Conservation (phyloP, 805 yeast genomes). For the Starmerella etchellsii region DNA sequence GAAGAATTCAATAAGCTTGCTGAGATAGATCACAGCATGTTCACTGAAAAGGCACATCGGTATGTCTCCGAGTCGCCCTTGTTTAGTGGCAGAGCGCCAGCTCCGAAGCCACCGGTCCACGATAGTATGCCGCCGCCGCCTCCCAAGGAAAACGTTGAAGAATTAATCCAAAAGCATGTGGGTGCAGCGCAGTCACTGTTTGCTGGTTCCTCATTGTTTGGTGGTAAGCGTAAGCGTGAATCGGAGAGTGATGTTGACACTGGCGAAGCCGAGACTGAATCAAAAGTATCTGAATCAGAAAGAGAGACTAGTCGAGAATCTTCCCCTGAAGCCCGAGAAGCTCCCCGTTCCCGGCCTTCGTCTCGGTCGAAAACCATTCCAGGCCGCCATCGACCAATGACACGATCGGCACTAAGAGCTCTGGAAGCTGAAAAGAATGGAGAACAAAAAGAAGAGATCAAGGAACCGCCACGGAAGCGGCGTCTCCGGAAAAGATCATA, state of each 20-base stretch:
- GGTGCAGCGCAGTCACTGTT: slow-evolving; percentile 7
- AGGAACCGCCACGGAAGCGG: background rate
- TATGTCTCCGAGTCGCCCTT: slow-evolving; percentile 11
- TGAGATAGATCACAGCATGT: too few species aligned
- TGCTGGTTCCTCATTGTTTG: slow-evolving; percentile 12
- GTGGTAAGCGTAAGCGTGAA: slow-evolving; percentile 6
- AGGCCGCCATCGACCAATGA: background rate
- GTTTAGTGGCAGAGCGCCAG: slow-evolving; percentile 15
- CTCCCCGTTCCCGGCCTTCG: too few species aligned
- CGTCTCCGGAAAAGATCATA: background rate
- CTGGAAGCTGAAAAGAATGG: background rate
- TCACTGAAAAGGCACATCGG: slow-evolving; percentile 11
- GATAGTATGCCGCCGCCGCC: background rate
- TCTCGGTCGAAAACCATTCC: background rate
- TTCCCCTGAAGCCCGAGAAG: too few species aligned
- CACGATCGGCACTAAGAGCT: slow-evolving; percentile 1
- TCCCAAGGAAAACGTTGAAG: background rate
- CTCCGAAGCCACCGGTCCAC: background rate
- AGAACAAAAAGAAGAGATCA: background rate
- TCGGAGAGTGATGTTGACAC: too few species aligned
- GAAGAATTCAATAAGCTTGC: too few species aligned
- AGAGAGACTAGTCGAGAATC: too few species aligned
- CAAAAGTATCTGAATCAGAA: too few species aligned
- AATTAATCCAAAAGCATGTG: background rate
- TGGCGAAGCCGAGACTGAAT: too few species aligned